Conservation (phyloP, 495 filamentous ascomycete genomes). For the Neurospora africana region DNA sequence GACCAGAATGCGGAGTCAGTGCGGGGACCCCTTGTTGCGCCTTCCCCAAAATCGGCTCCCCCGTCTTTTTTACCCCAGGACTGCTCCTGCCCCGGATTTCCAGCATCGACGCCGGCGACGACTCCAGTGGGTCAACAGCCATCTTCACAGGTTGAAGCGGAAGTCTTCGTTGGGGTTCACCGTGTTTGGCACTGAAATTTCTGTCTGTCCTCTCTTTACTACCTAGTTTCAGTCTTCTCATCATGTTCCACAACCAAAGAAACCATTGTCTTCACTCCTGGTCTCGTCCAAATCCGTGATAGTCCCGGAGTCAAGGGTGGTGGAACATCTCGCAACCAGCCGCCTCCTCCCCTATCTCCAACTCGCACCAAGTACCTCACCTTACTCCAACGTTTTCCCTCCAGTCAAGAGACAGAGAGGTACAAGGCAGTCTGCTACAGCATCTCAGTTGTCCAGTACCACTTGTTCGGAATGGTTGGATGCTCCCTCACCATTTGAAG, state of each 20-base stretch:
- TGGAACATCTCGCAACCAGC: conserved; percentile 2
- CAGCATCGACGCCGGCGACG: not conserved
- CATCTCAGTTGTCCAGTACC: not conserved
- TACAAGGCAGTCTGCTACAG: not conserved
- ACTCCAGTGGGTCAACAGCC: not conserved
- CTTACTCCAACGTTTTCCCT: conserved; percentile 3
- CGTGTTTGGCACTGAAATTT: not conserved
- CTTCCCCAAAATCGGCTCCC: not conserved
- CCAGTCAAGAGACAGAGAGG: conserved; percentile 2
- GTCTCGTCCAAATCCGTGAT: not conserved
- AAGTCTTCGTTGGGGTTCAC: not conserved
- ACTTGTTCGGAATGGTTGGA: not conserved
- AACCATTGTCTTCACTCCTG: not conserved
- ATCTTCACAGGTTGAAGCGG: not conserved
- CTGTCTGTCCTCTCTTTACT: not conserved
- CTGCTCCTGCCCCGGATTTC: not conserved
- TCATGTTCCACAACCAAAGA: not conserved
- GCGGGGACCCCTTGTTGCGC: conserved; percentile 9
- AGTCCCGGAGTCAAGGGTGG: not conserved
- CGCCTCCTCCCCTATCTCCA: not conserved
- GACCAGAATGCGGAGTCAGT: conserved; percentile 12
- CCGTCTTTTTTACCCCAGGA: not conserved
- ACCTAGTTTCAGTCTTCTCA: not conserved
- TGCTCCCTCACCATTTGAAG: not conserved
- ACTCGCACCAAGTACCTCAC: not conserved